Evolutionary conservation across 768 basidiomycete species (phyloP).

Genomic region (Rhizopogon rudus): DNA sequence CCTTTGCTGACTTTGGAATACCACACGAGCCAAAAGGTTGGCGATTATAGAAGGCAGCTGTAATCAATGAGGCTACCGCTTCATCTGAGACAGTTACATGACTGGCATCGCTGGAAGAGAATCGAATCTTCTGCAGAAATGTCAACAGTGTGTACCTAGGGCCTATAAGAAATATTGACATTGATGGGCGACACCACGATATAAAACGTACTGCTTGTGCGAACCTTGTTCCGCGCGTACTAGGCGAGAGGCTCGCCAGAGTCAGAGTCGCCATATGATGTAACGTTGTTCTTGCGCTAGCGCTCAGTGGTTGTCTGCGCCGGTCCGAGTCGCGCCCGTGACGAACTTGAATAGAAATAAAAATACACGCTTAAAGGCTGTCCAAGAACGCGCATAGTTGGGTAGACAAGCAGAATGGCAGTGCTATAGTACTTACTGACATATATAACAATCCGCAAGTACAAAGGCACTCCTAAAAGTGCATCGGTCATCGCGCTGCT

Average conservation of each 20-base stretch:
- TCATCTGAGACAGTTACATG: constrained; percentile 11
- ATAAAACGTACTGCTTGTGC: constrained; percentile 72
- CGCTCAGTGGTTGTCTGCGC: too few relatives aligned
- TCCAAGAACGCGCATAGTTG: too few relatives aligned
- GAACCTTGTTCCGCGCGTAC: constrained; percentile 92
- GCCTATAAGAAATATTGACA: constrained; percentile 37
- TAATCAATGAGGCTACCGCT: background rate
- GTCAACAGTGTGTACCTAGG: constrained; percentile 72
- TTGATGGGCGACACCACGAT: constrained; percentile 11
- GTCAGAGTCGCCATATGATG: constrained; percentile 48
- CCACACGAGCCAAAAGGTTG: constrained; percentile 80
- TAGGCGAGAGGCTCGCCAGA: constrained; percentile 44
- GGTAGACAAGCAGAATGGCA: too few relatives aligned
- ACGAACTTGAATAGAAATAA: too few relatives aligned
- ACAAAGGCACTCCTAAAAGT: too few relatives aligned
- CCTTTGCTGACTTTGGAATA: constrained; percentile 81
- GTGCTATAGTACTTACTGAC: too few relatives aligned
- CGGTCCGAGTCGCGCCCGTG: too few relatives aligned
- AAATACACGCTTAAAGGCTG: too few relatives aligned
- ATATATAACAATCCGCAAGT: too few relatives aligned
- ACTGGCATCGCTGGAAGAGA: constrained; percentile 70
- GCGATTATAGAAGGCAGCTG: constrained; percentile 51
- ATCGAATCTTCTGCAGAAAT: constrained; percentile 82
- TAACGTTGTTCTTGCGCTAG: constrained; percentile 68
- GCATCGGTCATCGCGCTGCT: too few relatives aligned